phyloP scores from a whole-genome alignment of 2,329 filamentous ascomycete genomes.

The Calonectria leucothoes region DNA sequence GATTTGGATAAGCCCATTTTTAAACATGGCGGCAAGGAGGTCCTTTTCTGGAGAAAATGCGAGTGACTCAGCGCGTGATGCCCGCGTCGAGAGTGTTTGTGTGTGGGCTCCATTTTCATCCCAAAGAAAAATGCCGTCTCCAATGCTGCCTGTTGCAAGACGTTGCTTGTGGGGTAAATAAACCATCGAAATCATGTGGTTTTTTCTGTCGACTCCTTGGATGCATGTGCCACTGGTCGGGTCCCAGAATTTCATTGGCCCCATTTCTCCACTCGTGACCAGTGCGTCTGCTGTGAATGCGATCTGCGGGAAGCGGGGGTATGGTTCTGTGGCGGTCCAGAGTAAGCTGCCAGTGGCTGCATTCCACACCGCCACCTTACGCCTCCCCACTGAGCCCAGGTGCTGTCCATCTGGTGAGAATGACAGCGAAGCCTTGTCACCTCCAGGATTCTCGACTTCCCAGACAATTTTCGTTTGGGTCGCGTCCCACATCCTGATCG shows the following conservation, averaged over 20 bases:
- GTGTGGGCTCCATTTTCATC: not conserved
- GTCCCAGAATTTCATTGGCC: not conserved
- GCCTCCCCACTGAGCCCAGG: not conserved
- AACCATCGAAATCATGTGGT: not conserved
- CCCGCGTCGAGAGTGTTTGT: not conserved
- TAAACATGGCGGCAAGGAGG: not conserved
- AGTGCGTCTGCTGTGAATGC: not conserved
- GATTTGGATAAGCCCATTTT: not conserved
- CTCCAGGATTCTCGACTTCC: not conserved
- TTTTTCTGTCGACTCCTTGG: not conserved
- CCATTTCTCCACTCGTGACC: not conserved
- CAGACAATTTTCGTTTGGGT: not conserved
- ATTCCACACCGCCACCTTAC: not conserved
- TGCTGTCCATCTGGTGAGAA: not conserved
- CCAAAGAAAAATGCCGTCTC: not conserved
- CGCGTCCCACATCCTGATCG: not conserved
- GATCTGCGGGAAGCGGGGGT: too few relatives aligned
- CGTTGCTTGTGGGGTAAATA: not conserved
- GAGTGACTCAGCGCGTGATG: not conserved
- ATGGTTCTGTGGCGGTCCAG: too few relatives aligned
- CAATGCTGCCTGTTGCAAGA: not conserved
- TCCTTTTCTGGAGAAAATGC: not conserved
- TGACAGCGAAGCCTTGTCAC: not conserved
- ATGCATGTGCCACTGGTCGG: not conserved
- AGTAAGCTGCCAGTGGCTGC: not conserved